phyloP scores from a whole-genome alignment of 805 yeast species.

The Suhomyces kilbournensis region DNA sequence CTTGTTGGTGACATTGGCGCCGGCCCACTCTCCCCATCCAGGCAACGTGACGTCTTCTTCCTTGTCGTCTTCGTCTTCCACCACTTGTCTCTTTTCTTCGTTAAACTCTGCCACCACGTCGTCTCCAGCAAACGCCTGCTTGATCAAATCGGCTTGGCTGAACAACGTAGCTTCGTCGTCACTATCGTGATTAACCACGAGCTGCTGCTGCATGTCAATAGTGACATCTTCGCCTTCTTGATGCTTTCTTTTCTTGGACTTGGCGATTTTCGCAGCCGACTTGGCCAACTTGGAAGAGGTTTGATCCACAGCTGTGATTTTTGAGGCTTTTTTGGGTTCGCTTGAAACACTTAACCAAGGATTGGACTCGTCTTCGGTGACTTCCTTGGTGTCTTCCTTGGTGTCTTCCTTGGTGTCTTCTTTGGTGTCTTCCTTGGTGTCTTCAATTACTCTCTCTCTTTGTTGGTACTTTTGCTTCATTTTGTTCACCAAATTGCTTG shows the following conservation, averaged over 20 bases:
- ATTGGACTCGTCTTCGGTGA: conserved; percentile 19
- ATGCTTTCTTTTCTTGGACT: conserved; percentile 31
- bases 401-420: conserved; percentile 13
- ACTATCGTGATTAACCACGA: conserved; percentile 48
- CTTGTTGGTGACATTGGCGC: conserved; percentile 42
- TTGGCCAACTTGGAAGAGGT: conserved; percentile 37
- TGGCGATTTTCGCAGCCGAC: conserved; percentile 40
- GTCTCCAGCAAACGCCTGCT: conserved; percentile 96
- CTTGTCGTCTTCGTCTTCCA: conserved; percentile 79
- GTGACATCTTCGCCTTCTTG: conserved; percentile 38
- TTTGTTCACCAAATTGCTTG: conserved; percentile 44
- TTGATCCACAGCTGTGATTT: conserved; percentile 30
- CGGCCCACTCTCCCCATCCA: conserved; percentile 99
- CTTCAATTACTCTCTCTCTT: not conserved
- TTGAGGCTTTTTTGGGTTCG: conserved; percentile 28
- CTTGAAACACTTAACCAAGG: conserved; percentile 35
- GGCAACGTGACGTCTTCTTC: conserved; percentile 84
- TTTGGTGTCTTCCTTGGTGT: conserved; percentile 16
- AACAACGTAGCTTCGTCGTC: conserved; percentile 54
- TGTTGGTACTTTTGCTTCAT: conserved; percentile 21
- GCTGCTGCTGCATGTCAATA: conserved; percentile 52
- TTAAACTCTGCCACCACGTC: conserved; percentile 83
- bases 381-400: conserved; percentile 10
- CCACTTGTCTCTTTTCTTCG: conserved; percentile 65
- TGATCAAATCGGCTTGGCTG: conserved; percentile 76